phyloP scores from a whole-genome alignment of 371 early-diverging fungal species.

The Mortierella sp. region DNA sequence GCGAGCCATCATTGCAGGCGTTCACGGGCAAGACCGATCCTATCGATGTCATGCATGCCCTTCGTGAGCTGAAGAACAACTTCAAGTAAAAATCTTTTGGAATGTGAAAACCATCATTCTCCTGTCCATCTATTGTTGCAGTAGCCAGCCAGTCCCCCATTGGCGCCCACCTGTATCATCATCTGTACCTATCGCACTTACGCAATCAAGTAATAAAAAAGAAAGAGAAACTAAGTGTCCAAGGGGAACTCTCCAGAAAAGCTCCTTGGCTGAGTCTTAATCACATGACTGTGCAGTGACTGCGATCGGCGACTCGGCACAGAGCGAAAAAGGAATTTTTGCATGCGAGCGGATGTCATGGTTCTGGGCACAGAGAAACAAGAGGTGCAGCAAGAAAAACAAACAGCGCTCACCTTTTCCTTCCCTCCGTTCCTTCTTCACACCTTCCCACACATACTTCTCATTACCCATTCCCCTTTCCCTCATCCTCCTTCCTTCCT shows the following conservation, averaged over 20 bases:
- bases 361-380: neutral
- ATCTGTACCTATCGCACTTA: neutral
- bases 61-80: constrained; percentile 85
- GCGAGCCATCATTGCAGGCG: constrained; percentile 76
- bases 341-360: neutral
- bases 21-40: constrained; percentile 76
- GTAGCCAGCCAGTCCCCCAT: neutral
- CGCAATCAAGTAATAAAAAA: neutral
- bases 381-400: neutral
- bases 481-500: neutral
- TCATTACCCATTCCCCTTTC: constrained; percentile 3
- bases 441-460: neutral
- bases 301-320: neutral
- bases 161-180: too few species aligned
- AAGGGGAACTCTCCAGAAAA: neutral
- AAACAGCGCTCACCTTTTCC: neutral
- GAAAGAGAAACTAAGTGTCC: neutral
- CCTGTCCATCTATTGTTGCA: neutral
- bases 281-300: neutral
- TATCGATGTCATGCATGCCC: constrained; percentile 80
- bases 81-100: constrained; percentile 43
- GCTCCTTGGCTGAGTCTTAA: neutral
- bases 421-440: constrained; percentile 10
- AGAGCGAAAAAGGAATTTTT: constrained; percentile 3
- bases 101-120: neutral